These are phyloP conservation scores for Dryas drummondii DNA, from an alignment of 306 rosid species.

Conservation along the genomic window DNA sequence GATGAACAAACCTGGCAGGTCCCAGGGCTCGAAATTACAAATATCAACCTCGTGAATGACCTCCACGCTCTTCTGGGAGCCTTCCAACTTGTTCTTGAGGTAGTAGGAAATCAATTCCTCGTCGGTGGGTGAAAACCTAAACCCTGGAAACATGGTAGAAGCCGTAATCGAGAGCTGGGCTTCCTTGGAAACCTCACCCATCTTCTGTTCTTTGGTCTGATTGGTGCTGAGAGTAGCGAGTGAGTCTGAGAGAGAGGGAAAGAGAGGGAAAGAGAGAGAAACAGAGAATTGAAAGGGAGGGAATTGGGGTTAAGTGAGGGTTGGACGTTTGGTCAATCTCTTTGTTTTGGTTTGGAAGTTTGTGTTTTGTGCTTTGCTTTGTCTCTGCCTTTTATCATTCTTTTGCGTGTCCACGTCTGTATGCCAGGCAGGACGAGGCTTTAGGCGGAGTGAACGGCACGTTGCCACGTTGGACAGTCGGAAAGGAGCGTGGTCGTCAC, in stretches of 20 bases:
- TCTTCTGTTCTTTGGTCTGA: neutral
- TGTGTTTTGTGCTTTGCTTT: neutral
- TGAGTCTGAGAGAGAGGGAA: neutral
- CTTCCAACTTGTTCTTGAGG: conserved; percentile 67
- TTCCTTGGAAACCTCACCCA: conserved; percentile 46
- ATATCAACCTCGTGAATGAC: conserved; percentile 81
- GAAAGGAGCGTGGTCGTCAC: neutral
- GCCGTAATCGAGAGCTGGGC: conserved; percentile 68
- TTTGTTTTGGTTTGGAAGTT: neutral
- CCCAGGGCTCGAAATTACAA: conserved; percentile 92
- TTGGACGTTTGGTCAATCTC: neutral
- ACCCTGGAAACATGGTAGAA: conserved; percentile 86
- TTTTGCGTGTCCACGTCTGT: conserved; percentile 11
- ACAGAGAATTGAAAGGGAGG: neutral
- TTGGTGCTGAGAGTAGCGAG: too few species aligned
- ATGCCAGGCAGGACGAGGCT: neutral
- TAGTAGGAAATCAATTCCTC: conserved; percentile 81
- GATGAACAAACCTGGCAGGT: conserved; percentile 59
- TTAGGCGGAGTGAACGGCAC: neutral
- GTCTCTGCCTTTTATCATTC: too few species aligned
- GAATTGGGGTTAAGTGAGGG: neutral
- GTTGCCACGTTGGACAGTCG: too few species aligned
- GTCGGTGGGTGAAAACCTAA: conserved; percentile 89
- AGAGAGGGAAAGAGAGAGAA: neutral
- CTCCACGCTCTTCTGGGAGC: conserved; percentile 57